Percentiles rank a stretch among this genome's conserved stretches.
phyloP scores from a whole-genome alignment of 1,284 basidiomycete species.

The Cryptococcus sp. region DNA sequence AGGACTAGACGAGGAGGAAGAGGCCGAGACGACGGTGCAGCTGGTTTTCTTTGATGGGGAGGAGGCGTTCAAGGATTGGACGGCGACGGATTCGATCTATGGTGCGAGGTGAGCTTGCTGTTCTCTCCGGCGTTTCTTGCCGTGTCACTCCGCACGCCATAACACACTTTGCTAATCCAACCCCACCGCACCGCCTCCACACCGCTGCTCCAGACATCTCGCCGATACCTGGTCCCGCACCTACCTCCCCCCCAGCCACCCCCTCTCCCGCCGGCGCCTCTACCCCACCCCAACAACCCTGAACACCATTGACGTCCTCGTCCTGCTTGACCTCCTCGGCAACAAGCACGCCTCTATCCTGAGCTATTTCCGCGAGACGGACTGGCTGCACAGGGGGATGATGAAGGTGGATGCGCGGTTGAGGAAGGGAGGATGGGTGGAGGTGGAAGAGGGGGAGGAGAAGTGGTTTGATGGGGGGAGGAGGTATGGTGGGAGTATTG shows the following conservation, averaged over 20 bases:
- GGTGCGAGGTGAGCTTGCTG: slow-evolving; percentile 82
- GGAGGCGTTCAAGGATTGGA: slow-evolving; percentile 92
- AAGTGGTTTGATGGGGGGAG: slow-evolving; percentile 38
- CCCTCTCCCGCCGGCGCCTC: slow-evolving; percentile 59
- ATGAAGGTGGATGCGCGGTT: slow-evolving; percentile 65
- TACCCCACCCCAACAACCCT: slow-evolving; percentile 61
- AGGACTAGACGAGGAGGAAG: slow-evolving; percentile 64
- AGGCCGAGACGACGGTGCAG: slow-evolving; percentile 79
- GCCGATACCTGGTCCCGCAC: slow-evolving; percentile 74
- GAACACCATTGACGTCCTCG: slow-evolving; percentile 78
- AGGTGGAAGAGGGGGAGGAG: slow-evolving; percentile 25
- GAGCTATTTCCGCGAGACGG: slow-evolving; percentile 81
- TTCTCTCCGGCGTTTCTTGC: too few relatives aligned
- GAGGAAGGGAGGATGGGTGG: slow-evolving; percentile 28
- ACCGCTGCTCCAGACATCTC: slow-evolving; percentile 62
- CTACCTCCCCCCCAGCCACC: slow-evolving; percentile 57
- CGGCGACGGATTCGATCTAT: slow-evolving; percentile 84
- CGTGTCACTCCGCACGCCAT: too few relatives aligned
- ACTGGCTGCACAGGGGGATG: slow-evolving; percentile 81
- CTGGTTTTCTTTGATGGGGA: slow-evolving; percentile 98
- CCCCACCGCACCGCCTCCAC: too few relatives aligned
- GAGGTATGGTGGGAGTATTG: slow-evolving; percentile 61
- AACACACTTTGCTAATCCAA: background rate
- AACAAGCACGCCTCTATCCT: slow-evolving; percentile 66
- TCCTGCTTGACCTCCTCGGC: slow-evolving; percentile 85